Percentiles rank a stretch among this genome's conserved stretches.
phyloP scores from a whole-genome alignment of 2,329 filamentous ascomycete species.

The Lachnellula arida region DNA sequence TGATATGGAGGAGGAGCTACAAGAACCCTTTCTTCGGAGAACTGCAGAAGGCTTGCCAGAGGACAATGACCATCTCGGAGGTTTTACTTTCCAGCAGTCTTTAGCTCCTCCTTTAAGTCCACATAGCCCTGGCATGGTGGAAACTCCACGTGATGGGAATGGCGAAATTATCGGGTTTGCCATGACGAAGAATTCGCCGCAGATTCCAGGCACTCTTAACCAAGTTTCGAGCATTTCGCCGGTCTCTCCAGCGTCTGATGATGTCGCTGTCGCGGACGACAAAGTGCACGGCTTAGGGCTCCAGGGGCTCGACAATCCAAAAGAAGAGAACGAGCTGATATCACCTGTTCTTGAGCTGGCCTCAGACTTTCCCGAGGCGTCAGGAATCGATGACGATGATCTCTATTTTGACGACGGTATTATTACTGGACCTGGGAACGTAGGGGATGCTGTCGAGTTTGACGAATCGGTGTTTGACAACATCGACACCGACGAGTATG shows the following conservation, averaged over 20 bases:
- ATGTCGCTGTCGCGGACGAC: not conserved
- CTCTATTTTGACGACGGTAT: conserved; percentile 65
- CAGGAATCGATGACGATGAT: conserved; percentile 48
- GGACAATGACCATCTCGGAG: conserved; percentile 18
- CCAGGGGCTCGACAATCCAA: conserved; percentile 12
- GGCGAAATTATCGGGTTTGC: conserved; percentile 56
- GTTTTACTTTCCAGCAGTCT: conserved; percentile 36
- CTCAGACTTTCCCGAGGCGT: conserved; percentile 10
- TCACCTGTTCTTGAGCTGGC: conserved; percentile 7
- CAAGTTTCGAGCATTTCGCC: conserved; percentile 15
- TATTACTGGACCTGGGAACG: conserved; percentile 42
- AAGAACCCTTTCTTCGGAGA: conserved; percentile 8
- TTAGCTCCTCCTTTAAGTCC: conserved; percentile 52
- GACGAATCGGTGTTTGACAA: conserved; percentile 72
- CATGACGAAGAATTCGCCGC: conserved; percentile 29
- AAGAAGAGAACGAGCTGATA: not conserved
- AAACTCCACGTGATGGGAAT: conserved; percentile 51
- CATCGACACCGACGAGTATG: conserved; percentile 58
- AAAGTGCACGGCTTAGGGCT: conserved; percentile 21
- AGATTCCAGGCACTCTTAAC: conserved; percentile 11
- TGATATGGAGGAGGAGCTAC: conserved; percentile 24
- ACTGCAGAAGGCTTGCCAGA: conserved; percentile 4
- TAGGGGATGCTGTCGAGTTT: conserved; percentile 51
- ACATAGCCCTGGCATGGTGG: conserved; percentile 40
- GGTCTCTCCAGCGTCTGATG: not conserved